phyloP scores from a whole-genome alignment of 805 yeast species.

The Priceomyces castillae region DNA sequence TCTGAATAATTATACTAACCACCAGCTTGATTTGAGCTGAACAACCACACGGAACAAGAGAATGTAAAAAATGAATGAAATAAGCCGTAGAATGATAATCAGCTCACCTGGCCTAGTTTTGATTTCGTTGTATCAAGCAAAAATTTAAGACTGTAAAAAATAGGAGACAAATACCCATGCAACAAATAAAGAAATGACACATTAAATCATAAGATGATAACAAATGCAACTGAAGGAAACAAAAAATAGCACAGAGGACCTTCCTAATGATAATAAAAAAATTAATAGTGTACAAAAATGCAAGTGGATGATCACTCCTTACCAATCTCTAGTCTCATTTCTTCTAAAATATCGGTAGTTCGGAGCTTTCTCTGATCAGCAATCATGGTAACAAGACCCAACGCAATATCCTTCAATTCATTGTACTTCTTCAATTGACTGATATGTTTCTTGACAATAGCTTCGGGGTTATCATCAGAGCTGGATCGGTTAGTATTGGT shows the following conservation, averaged over 20 bases:
- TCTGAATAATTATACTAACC: neutral
- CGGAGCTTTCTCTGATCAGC: slow-evolving; percentile 55
- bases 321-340: slow-evolving; percentile 38
- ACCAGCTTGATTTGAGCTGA: too few species aligned
- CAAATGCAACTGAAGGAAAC: neutral
- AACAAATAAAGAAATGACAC: neutral
- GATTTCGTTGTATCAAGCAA: too few species aligned
- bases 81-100: too few species aligned
- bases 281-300: neutral
- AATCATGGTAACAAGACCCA: slow-evolving; percentile 54
- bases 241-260: neutral
- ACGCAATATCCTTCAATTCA: slow-evolving; percentile 61
- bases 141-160: neutral
- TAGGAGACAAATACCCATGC: neutral
- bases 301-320: slow-evolving; percentile 8
- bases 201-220: neutral
- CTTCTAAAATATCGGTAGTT: slow-evolving; percentile 48
- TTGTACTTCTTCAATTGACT: slow-evolving; percentile 53
- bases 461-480: slow-evolving; percentile 39
- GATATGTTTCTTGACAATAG: slow-evolving; percentile 51
- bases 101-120: too few species aligned
- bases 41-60: neutral
- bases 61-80: neutral
- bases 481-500: slow-evolving; percentile 9
- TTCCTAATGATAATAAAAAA: neutral